Percentiles rank a stretch among this genome's conserved stretches.
These are phyloP conservation scores for Botryotinia narcissicola DNA, from an alignment of 2,329 filamentous ascomycete genomes.

Conservation along the genomic window DNA sequence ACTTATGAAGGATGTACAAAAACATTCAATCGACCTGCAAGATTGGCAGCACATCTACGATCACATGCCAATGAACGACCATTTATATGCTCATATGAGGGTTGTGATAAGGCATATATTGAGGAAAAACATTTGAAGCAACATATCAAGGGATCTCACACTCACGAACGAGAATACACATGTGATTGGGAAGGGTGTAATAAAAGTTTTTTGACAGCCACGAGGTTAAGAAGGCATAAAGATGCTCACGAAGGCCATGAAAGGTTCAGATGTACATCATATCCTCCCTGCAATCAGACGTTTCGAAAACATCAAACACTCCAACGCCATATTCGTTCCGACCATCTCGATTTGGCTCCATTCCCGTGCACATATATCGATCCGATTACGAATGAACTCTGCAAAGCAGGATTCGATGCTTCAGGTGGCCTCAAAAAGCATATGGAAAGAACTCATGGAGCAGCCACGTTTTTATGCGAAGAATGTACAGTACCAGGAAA, in stretches of 20 bases:
- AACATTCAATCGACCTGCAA: constrained; percentile 82
- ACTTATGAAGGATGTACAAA: constrained; percentile 72
- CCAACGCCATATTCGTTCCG: constrained; percentile 74
- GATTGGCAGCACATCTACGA: constrained; percentile 74
- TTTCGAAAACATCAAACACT: constrained; percentile 89
- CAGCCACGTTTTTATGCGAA: constrained; percentile 69
- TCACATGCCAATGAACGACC: constrained; percentile 84
- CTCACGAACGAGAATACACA: constrained; percentile 63
- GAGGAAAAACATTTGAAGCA: constrained; percentile 83
- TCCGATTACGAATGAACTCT: constrained; percentile 52
- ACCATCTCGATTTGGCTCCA: constrained; percentile 69
- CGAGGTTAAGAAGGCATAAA: constrained; percentile 72
- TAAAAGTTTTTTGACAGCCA: constrained; percentile 79
- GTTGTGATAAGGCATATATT: constrained; percentile 80
- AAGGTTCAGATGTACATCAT: constrained; percentile 69
- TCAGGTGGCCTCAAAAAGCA: constrained; percentile 70
- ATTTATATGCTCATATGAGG: constrained; percentile 66
- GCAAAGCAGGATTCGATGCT: constrained; percentile 70
- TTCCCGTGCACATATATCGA: constrained; percentile 67
- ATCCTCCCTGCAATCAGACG: constrained; percentile 66
- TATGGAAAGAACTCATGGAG: constrained; percentile 63
- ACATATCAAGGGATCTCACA: constrained; percentile 81
- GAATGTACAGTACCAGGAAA: constrained; percentile 55
- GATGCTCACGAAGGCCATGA: constrained; percentile 77
- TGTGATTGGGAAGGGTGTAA: constrained; percentile 72